phyloP scores from a whole-genome alignment of 208 protist species.

The Wallacemonas rigidus region DNA sequence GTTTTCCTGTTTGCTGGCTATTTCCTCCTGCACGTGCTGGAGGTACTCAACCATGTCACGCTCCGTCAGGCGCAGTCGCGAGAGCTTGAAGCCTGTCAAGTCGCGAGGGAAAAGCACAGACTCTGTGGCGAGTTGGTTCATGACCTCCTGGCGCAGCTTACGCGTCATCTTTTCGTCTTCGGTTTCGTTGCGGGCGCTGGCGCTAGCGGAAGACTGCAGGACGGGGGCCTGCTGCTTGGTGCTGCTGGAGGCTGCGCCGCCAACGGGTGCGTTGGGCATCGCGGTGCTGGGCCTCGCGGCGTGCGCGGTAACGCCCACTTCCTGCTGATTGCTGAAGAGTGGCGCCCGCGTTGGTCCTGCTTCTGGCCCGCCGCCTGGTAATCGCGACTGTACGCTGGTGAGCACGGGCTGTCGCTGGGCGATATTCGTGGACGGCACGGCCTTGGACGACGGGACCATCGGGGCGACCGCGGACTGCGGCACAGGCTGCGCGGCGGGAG shows the following conservation, averaged over 20 bases:
- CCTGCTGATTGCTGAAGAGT: constrained; percentile 14
- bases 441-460: not conserved
- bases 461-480: not conserved
- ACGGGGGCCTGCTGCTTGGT: constrained; percentile 9
- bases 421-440: constrained; percentile 1
- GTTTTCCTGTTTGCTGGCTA: constrained; percentile 70
- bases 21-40: constrained; percentile 71
- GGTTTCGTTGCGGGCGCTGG: constrained; percentile 26
- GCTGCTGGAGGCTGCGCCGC: not conserved
- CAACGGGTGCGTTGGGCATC: not conserved
- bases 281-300: not conserved
- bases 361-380: not conserved
- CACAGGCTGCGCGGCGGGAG: not conserved
- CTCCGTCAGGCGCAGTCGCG: constrained; percentile 67
- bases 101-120: constrained; percentile 67
- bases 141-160: constrained; percentile 63
- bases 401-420: constrained; percentile 1
- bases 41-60: constrained; percentile 88
- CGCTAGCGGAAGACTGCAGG: constrained; percentile 23
- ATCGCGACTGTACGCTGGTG: constrained; percentile 6
- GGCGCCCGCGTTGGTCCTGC: not conserved
- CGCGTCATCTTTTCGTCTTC: constrained; percentile 59
- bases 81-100: constrained; percentile 56
- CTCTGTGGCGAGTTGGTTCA: constrained; percentile 61
- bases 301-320: not conserved